Conservation (phyloP, 352 stramenopile species). For the Globisporangium nodosum region DNA sequence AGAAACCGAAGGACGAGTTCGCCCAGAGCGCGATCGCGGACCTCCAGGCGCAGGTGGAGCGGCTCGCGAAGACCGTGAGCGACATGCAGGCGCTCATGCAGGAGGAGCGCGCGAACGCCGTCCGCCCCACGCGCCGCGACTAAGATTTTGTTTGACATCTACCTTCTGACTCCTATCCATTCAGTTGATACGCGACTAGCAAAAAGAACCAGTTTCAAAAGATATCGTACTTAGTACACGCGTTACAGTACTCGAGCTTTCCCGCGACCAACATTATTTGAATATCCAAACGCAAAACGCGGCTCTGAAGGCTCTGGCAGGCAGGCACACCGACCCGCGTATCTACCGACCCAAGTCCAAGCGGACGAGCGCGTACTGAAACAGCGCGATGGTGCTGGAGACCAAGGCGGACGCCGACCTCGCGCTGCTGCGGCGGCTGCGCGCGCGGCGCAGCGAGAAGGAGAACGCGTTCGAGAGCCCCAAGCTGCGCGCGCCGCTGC, state of each 20-base stretch:
- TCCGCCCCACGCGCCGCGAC: background rate
- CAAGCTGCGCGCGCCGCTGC: slow-evolving; percentile 9
- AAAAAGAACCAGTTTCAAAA: background rate
- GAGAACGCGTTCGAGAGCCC: slow-evolving; percentile 16
- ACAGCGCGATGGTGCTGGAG: slow-evolving; percentile 8
- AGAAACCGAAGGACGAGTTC: slow-evolving; percentile 22
- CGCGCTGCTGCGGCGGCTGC: slow-evolving; percentile 13
- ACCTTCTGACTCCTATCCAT: background rate
- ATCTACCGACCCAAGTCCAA: background rate
- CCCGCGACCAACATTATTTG: slow-evolving; percentile 3
- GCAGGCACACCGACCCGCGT: too few species aligned
- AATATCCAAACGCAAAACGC: slow-evolving; percentile 15
- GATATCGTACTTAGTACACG: background rate
- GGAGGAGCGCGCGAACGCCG: slow-evolving; percentile 11
- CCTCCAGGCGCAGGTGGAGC: slow-evolving; percentile 31
- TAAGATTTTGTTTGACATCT: background rate
- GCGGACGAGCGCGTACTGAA: background rate
- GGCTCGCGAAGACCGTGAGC: slow-evolving; percentile 29
- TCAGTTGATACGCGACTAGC: background rate
- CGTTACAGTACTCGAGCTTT: background rate
- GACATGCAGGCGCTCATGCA: slow-evolving; percentile 27
- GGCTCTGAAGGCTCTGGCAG: too few species aligned
- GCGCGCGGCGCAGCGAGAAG: slow-evolving; percentile 15
- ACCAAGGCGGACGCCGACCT: slow-evolving; percentile 10
- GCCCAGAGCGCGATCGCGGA: slow-evolving; percentile 19